Evolutionary conservation across 495 filamentous ascomycete species (phyloP).

Genomic region (Thozetella sp.): DNA sequence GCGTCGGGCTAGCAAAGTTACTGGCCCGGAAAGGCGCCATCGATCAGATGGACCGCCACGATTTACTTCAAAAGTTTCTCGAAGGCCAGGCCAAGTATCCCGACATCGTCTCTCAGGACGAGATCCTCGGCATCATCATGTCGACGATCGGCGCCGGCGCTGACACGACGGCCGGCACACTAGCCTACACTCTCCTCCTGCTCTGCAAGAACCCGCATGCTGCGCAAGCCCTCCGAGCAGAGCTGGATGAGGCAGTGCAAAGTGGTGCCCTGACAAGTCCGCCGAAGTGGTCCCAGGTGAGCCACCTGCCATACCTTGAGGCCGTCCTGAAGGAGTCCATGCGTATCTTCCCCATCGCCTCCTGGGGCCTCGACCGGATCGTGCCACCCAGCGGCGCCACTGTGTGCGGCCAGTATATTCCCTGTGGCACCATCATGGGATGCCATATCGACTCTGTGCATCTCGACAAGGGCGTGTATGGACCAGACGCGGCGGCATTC

Average conservation of each 20-base stretch:
- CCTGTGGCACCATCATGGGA: slow-evolving; percentile 35
- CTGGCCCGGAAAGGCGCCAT: background rate
- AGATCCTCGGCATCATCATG: background rate
- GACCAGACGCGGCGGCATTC: slow-evolving; percentile 43
- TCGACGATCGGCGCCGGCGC: slow-evolving; percentile 26
- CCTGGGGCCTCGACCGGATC: slow-evolving; percentile 50
- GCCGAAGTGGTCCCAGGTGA: background rate
- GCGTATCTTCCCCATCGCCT: slow-evolving; percentile 52
- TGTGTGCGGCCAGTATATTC: slow-evolving; percentile 47
- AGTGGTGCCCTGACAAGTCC: background rate
- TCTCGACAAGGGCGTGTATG: slow-evolving; percentile 40
- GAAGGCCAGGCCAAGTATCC: slow-evolving; percentile 15
- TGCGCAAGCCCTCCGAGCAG: slow-evolving; percentile 12
- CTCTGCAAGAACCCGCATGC: slow-evolving; percentile 26
- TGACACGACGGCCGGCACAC: slow-evolving; percentile 30
- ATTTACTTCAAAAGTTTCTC: slow-evolving; percentile 10
- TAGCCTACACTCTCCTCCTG: slow-evolving; percentile 24
- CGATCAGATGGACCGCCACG: slow-evolving; percentile 6
- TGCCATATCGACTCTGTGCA: slow-evolving; percentile 20
- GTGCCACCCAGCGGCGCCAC: slow-evolving; percentile 51
- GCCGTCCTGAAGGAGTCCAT: slow-evolving; percentile 58
- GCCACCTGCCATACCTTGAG: slow-evolving; percentile 50
- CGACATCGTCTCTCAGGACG: slow-evolving; percentile 30
- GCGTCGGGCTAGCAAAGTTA: background rate
- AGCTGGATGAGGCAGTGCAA: slow-evolving; percentile 6